A percentile compares a stretch with the other conserved stretches of the same genome.
Evolutionary conservation across 177 flowering plant genomes (phyloP).

Genomic region (Vitis hybrid): DNA sequence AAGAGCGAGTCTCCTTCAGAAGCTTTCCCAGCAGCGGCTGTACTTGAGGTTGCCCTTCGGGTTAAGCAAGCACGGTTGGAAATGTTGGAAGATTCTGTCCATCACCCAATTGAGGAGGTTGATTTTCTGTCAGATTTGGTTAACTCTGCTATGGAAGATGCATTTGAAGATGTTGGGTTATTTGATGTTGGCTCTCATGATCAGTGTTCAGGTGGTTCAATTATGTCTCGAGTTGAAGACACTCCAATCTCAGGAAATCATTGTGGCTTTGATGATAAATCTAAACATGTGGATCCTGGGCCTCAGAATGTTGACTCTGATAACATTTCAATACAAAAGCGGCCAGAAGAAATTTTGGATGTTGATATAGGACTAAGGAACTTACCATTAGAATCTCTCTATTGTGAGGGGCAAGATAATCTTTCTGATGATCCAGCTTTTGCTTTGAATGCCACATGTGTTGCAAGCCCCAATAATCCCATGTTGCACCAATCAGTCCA

Average conservation of each 20-base stretch:
- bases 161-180: constrained; percentile 72
- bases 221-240: constrained; percentile 41
- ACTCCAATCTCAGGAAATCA: constrained; percentile 36
- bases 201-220: constrained; percentile 19
- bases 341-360: background rate
- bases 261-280: constrained; percentile 19
- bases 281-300: constrained; percentile 1
- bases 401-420: constrained; percentile 4
- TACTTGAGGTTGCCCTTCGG: constrained; percentile 70
- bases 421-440: constrained; percentile 4
- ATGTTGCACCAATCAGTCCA: constrained; percentile 5
- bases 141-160: constrained; percentile 61
- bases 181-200: constrained; percentile 19
- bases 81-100: constrained; percentile 18
- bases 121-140: constrained; percentile 66
- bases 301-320: background rate
- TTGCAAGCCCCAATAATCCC: constrained; percentile 5
- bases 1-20: constrained; percentile 28
- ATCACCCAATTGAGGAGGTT: constrained; percentile 29
- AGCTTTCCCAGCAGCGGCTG: constrained; percentile 33
- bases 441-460: background rate
- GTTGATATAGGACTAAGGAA: background rate
- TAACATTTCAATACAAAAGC: background rate
- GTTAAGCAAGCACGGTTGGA: constrained; percentile 67
- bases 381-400: constrained; percentile 1